Evolutionary conservation across 805 yeast genomes (phyloP).

Genomic region (Henningerozyma blattae): DNA sequence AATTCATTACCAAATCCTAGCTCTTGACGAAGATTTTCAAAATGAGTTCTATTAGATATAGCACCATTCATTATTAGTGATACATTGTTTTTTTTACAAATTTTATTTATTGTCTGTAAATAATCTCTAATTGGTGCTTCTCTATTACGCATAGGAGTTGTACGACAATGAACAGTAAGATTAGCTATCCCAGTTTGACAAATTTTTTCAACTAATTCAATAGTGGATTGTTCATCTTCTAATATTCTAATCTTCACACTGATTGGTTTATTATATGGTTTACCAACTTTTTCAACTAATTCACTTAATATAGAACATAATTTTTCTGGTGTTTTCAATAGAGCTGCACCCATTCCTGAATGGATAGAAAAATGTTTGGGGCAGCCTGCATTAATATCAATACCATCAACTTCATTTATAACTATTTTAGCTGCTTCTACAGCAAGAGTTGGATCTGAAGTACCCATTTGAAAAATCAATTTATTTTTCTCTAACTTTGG

Average conservation of each 20-base stretch:
- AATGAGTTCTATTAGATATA: constrained; percentile 43
- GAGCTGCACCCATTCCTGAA: constrained; percentile 96
- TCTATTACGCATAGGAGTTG: constrained; percentile 77
- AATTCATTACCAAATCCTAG: constrained; percentile 38
- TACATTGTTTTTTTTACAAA: constrained; percentile 51
- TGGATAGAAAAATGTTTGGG: constrained; percentile 94
- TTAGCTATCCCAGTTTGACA: constrained; percentile 73
- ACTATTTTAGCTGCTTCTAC: constrained; percentile 78
- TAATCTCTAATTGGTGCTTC: constrained; percentile 69
- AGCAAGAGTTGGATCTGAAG: constrained; percentile 73
- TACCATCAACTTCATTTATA: constrained; percentile 79
- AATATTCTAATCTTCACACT: constrained; percentile 83
- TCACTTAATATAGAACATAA: constrained; percentile 55
- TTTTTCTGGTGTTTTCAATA: constrained; percentile 69
- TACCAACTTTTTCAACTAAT: constrained; percentile 72
- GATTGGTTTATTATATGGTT: constrained; percentile 63
- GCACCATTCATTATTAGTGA: constrained; percentile 78
- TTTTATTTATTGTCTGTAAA: constrained; percentile 44
- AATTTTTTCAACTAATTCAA: constrained; percentile 43
- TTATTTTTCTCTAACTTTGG: constrained; percentile 50
- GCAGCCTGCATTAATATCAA: constrained; percentile 93
- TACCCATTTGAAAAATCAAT: constrained; percentile 84
- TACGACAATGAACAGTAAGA: constrained; percentile 86
- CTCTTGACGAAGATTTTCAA: constrained; percentile 34
- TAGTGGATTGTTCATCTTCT: constrained; percentile 48